Conservation (phyloP, 306 rosid species). For the Quercus wislizeni region DNA sequence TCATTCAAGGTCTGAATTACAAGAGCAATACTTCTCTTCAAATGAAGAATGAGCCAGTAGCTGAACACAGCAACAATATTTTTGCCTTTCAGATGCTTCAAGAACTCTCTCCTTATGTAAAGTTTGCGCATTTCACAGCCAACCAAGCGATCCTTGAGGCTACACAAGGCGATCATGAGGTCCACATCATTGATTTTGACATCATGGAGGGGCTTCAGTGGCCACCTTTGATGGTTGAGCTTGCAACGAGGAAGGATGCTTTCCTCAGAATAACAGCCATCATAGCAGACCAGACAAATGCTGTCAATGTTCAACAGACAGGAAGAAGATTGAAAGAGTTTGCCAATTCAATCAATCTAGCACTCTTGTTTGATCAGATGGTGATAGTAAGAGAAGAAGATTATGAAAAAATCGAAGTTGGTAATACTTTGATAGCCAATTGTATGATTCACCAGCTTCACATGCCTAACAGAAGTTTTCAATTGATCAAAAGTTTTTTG, state of each 20-base stretch:
- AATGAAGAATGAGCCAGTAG: slow-evolving; percentile 21
- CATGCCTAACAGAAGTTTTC: slow-evolving; percentile 40
- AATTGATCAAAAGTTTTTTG: slow-evolving; percentile 37
- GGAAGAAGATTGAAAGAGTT: slow-evolving; percentile 61
- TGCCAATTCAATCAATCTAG: slow-evolving; percentile 48
- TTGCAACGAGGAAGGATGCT: slow-evolving; percentile 41
- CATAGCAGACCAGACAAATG: slow-evolving; percentile 27
- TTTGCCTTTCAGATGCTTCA: slow-evolving; percentile 53
- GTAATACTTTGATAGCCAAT: slow-evolving; percentile 33
- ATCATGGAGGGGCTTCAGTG: slow-evolving; percentile 72
- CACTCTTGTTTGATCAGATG: slow-evolving; percentile 47
- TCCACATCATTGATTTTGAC: slow-evolving; percentile 66
- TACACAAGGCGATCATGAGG: slow-evolving; percentile 28
- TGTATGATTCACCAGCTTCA: slow-evolving; percentile 55
- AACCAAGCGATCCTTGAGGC: slow-evolving; percentile 72
- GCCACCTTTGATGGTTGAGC: slow-evolving; percentile 69
- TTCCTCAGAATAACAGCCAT: slow-evolving; percentile 56
- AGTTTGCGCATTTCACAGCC: slow-evolving; percentile 72
- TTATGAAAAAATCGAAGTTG: slow-evolving; percentile 33
- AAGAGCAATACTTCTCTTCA: slow-evolving; percentile 26
- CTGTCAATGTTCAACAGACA: slow-evolving; percentile 40
- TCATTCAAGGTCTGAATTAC: slow-evolving; percentile 46
- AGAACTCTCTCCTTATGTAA: slow-evolving; percentile 60
- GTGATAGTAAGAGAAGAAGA: slow-evolving; percentile 35
- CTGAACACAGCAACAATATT: slow-evolving; percentile 26